phyloP scores from a whole-genome alignment of 768 basidiomycete species.

The Russula griseocarnosa region DNA sequence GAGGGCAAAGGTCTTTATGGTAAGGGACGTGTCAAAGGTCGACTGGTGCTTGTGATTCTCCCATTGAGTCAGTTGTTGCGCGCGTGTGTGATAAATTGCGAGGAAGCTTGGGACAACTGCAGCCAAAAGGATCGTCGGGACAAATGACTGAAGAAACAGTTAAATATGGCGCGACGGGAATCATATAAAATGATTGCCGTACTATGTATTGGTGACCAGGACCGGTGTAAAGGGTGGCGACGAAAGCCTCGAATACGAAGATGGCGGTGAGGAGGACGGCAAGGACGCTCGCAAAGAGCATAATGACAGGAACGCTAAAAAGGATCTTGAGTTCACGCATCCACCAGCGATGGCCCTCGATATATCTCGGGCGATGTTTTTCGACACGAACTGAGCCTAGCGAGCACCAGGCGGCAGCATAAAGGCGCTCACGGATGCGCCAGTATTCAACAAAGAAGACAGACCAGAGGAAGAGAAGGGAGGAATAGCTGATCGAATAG shows the following conservation, averaged over 20 bases:
- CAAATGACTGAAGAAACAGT: conserved; percentile 51
- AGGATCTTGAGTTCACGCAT: conserved; percentile 62
- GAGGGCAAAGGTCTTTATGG: conserved; percentile 87
- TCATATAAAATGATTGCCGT: conserved; percentile 33
- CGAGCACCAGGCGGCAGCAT: conserved; percentile 82
- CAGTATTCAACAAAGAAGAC: conserved; percentile 88
- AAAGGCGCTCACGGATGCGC: conserved; percentile 78
- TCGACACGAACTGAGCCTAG: conserved; percentile 75
- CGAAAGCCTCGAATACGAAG: conserved; percentile 87
- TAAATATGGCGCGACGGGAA: not conserved
- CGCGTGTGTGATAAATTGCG: conserved; percentile 63
- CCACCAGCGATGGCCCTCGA: conserved; percentile 63
- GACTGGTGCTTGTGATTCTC: conserved; percentile 88
- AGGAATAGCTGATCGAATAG: conserved; percentile 75
- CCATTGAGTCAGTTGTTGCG: conserved; percentile 72
- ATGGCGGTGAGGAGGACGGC: conserved; percentile 70
- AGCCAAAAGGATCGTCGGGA: conserved; percentile 81
- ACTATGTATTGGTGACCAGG: conserved; percentile 78
- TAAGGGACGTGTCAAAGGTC: conserved; percentile 71
- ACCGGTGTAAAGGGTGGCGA: conserved; percentile 83
- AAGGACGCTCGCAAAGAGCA: conserved; percentile 67
- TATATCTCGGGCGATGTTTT: conserved; percentile 58
- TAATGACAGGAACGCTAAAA: conserved; percentile 66
- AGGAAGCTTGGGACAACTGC: conserved; percentile 78
- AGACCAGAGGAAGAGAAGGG: conserved; percentile 77